Conservation (phyloP, 305 asterid species). For the Fraxinus sp. region DNA sequence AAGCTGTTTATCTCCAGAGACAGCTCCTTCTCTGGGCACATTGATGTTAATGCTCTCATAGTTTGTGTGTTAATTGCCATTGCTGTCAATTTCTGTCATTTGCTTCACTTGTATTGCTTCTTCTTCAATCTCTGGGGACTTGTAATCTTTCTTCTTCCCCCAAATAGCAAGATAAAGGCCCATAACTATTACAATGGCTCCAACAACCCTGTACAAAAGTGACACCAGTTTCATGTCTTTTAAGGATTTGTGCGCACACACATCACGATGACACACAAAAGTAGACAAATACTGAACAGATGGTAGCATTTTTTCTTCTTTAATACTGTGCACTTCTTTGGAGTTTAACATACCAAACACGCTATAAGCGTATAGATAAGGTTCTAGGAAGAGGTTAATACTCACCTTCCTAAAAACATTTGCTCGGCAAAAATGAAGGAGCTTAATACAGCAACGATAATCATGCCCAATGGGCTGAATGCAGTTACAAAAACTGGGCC, state of each 20-base stretch:
- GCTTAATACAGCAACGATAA: slow-evolving; percentile 31
- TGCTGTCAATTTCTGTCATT: neutral
- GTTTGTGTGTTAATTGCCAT: neutral
- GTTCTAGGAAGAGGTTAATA: neutral
- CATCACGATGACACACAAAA: neutral
- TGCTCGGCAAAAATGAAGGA: slow-evolving; percentile 34
- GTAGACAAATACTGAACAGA: neutral
- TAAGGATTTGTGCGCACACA: neutral
- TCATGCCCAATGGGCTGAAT: slow-evolving; percentile 34
- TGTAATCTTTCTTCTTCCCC: slow-evolving; percentile 12
- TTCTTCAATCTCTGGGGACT: neutral
- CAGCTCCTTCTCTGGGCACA: neutral
- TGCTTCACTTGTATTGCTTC: neutral
- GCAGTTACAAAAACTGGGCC: slow-evolving; percentile 36
- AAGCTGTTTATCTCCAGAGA: neutral
- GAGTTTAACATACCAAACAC: neutral
- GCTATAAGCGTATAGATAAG: neutral
- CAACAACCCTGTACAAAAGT: slow-evolving; percentile 15
- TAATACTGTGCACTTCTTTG: neutral
- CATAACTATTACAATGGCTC: slow-evolving; percentile 21
- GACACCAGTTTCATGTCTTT: neutral
- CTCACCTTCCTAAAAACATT: slow-evolving; percentile 34
- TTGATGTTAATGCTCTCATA: neutral
- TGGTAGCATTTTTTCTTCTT: neutral
- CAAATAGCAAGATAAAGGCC: slow-evolving; percentile 22